Conservation (phyloP, 2,329 filamentous ascomycete genomes). For the Aureobasidium subglaciale region DNA sequence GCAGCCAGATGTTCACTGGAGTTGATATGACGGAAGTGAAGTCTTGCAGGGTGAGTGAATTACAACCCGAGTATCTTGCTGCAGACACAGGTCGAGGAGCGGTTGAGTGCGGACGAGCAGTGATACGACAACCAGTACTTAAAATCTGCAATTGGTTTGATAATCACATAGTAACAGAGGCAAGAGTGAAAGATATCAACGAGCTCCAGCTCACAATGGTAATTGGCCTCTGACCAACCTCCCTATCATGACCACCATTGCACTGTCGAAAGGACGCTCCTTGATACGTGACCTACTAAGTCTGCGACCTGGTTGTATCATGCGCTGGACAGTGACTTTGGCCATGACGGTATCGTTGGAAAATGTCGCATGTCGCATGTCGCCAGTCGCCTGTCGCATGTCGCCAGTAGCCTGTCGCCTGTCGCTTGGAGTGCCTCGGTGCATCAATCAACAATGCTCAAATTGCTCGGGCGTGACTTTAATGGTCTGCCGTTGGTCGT, state of each 20-base stretch:
- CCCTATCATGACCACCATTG: too few species aligned
- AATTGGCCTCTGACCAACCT: too few species aligned
- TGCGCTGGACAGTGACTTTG: background rate
- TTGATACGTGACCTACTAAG: too few species aligned
- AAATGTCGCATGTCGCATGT: too few species aligned
- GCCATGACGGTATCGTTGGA: background rate
- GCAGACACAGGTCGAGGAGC: background rate
- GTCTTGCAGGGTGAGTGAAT: background rate
- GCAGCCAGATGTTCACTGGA: too few species aligned
- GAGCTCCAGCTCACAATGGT: background rate
- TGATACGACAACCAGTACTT: background rate
- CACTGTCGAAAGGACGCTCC: too few species aligned
- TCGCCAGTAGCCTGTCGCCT: too few species aligned
- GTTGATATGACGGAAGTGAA: background rate
- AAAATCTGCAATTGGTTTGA: background rate
- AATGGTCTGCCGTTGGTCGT: constrained; percentile 1
- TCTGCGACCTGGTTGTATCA: background rate
- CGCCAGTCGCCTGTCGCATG: too few species aligned
- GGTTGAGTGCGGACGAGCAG: constrained; percentile 1
- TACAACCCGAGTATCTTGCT: background rate
- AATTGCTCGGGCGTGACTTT: background rate
- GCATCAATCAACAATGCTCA: background rate
- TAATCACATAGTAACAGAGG: background rate
- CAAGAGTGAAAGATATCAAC: background rate
- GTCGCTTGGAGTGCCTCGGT: background rate